A percentile compares a stretch with the other conserved stretches of the same genome.
Evolutionary conservation across 2,329 filamentous ascomycete species (phyloP).

Genomic region (Pseudocercospora pini-densiflorae): DNA sequence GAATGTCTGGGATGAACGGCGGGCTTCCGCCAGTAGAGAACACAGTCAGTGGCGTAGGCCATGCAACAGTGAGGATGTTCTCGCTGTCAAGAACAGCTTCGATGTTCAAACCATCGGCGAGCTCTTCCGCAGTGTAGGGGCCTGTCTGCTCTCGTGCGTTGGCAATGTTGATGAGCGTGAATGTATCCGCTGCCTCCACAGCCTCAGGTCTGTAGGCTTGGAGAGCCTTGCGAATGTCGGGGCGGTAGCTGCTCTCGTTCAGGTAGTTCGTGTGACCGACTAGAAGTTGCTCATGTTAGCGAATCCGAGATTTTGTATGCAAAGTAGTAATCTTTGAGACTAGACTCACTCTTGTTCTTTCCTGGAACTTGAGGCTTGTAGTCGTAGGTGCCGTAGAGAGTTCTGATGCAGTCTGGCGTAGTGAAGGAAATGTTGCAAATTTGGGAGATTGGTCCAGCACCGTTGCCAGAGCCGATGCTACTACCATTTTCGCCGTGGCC

Average conservation of each 20-base stretch:
- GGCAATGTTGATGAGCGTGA: constrained; percentile 62
- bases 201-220: constrained; percentile 57
- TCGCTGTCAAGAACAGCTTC: constrained; percentile 71
- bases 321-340: not conserved
- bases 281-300: not conserved
- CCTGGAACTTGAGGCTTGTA: constrained; percentile 52
- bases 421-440: constrained; percentile 56
- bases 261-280: constrained; percentile 54
- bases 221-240: constrained; percentile 63
- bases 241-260: constrained; percentile 54
- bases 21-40: constrained; percentile 65
- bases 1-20: constrained; percentile 57
- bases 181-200: constrained; percentile 55
- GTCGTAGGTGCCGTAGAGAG: constrained; percentile 59
- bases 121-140: constrained; percentile 41
- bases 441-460: constrained; percentile 32
- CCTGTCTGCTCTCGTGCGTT: constrained; percentile 57
- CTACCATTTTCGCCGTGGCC: constrained; percentile 8
- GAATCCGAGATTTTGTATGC: not conserved
- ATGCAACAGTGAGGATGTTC: constrained; percentile 61
- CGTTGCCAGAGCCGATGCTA: constrained; percentile 13
- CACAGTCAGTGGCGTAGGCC: constrained; percentile 59
- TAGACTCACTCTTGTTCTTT: constrained; percentile 42
- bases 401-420: constrained; percentile 60
- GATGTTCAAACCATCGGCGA: constrained; percentile 33